These are phyloP conservation scores for Penicillium sp. DNA, from an alignment of 2,329 filamentous ascomycete species.

Conservation along the genomic window DNA sequence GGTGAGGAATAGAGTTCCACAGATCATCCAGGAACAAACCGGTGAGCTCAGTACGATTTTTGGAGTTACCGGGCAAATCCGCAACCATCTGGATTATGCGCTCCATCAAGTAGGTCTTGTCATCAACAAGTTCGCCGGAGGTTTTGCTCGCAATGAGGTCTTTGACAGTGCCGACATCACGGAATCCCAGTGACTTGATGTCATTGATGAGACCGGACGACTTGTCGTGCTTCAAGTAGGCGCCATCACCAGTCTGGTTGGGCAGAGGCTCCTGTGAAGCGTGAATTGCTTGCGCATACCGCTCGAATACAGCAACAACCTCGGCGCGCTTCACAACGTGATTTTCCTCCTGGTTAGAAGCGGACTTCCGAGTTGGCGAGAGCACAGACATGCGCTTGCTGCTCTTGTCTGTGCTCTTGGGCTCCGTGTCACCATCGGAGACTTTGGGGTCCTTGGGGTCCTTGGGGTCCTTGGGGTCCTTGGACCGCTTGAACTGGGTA, in stretches of 20 bases:
- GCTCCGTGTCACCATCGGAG: slow-evolving; percentile 32
- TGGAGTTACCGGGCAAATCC: slow-evolving; percentile 61
- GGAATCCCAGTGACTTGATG: slow-evolving; percentile 54
- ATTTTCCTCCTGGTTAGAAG: slow-evolving; percentile 27
- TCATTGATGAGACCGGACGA: slow-evolving; percentile 57
- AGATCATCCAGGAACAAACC: slow-evolving; percentile 66
- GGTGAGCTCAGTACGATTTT: slow-evolving; percentile 61
- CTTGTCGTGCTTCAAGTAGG: slow-evolving; percentile 53
- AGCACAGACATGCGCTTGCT: slow-evolving; percentile 37
- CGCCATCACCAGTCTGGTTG: slow-evolving; percentile 61
- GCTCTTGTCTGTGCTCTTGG: slow-evolving; percentile 23
- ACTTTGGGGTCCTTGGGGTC: slow-evolving; percentile 12
- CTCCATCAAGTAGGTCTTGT: slow-evolving; percentile 77
- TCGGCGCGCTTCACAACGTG: slow-evolving; percentile 39
- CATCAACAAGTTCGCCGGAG: slow-evolving; percentile 64
- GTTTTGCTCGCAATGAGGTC: slow-evolving; percentile 61
- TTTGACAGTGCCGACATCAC: slow-evolving; percentile 63
- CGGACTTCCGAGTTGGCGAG: slow-evolving; percentile 23
- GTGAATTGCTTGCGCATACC: slow-evolving; percentile 49
- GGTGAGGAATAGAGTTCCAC: slow-evolving; percentile 71
- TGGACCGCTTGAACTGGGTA: slow-evolving; percentile 38
- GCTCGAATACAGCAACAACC: slow-evolving; percentile 42
- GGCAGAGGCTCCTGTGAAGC: slow-evolving; percentile 63
- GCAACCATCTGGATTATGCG: slow-evolving; percentile 67
- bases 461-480: slow-evolving; percentile 30